Evolutionary conservation across 176 grass and related monocot genomes (phyloP), one percentile per base, ranked within the genome.

Genomic region (Olyra latifolia): DNA sequence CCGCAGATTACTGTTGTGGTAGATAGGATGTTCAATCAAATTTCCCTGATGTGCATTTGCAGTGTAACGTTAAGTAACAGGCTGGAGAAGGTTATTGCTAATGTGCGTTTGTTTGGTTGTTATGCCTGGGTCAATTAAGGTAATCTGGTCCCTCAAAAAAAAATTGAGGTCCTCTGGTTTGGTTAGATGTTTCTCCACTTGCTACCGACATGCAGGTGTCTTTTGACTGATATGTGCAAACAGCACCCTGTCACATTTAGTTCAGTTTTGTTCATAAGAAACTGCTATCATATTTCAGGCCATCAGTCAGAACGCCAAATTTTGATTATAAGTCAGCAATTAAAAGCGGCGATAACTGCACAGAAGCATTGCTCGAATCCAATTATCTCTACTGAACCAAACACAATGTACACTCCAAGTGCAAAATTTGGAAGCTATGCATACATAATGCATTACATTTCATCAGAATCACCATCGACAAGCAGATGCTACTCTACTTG

Each of bases 371-470:
- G 65, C 56, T 56, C 41, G 15, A 46, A 72, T 77, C 65, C 64
- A 66, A 48, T 59, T 77, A 75, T 70, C 57, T 66, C 66, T 56
- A 81, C 29, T 3, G 29, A 71, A 85, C 55, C 5, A 49, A 71
- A 77, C 41, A 81, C 65, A n/a, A 85, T 71, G 76, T 81, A 71
- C 64, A 81, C 15, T 67, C 1, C 0, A 60, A 39, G 58, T 56
- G 27, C 77, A 76, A 63, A 85, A 77, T 89, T 74, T 74, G 39
- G 40, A 79, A 83, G 68, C 43, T 48, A 48, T 78, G 63, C 71
- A 77, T 77, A 89, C 47, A 85, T 85, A 81, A 85, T 23, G 58
- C 71, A 81, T 82, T 72, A 77, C 71, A 85, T 65, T 89, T 81
- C 77, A 81, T 55, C 63, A 77, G 81, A 89, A 85, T 58, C 78